Conservation (phyloP, 805 yeast species). For the Jamesozyma lodderae region DNA sequence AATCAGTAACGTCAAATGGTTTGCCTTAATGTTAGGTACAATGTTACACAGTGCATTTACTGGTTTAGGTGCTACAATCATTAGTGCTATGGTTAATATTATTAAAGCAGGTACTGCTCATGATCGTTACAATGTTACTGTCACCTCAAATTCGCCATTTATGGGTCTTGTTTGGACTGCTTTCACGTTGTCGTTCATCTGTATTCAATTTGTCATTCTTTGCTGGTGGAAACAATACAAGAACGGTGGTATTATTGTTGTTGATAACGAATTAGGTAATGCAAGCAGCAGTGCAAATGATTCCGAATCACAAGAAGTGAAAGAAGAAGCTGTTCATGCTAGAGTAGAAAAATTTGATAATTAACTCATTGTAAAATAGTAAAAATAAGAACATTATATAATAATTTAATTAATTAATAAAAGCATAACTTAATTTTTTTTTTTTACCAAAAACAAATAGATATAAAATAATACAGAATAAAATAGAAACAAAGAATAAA, state of each 20-base stretch:
- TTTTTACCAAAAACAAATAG: too few species aligned
- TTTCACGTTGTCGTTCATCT: constrained; percentile 19
- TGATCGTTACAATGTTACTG: constrained; percentile 25
- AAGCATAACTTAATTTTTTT: too few species aligned
- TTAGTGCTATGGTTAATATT: constrained; percentile 22
- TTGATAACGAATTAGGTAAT: not conserved
- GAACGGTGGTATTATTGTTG: not conserved
- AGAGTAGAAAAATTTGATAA: not conserved
- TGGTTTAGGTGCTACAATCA: constrained; percentile 23
- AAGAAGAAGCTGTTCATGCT: not conserved
- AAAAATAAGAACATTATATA: too few species aligned
- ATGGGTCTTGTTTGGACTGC: constrained; percentile 28
- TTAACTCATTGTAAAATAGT: too few species aligned
- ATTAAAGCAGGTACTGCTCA: constrained; percentile 27
- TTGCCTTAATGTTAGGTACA: constrained; percentile 11
- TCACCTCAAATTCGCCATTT: constrained; percentile 19
- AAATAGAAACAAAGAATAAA: too few species aligned
- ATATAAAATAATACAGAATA: too few species aligned
- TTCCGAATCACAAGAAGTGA: constrained; percentile 4
- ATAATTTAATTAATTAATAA: too few species aligned
- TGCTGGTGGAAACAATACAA: constrained; percentile 6
- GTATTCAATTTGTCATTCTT: constrained; percentile 11
- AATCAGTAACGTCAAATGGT: constrained; percentile 12
- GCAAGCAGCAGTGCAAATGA: not conserved
- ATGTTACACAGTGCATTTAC: constrained; percentile 22